These are phyloP conservation scores for Hansenula sp. DNA, from an alignment of 1,139 yeast species.

Conservation along the genomic window DNA sequence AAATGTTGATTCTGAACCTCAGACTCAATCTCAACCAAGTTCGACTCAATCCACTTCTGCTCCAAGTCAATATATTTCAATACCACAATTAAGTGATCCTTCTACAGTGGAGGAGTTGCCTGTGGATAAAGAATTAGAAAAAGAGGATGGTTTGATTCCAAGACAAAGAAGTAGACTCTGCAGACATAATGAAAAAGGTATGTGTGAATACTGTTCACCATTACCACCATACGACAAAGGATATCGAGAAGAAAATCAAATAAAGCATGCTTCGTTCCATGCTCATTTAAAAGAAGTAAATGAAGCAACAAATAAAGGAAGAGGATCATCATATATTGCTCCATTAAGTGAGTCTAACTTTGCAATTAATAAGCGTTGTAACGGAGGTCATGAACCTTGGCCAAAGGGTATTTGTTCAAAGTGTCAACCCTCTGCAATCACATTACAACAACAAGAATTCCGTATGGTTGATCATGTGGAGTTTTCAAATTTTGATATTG, in stretches of 20 bases:
- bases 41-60: no score
- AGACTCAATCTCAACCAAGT: no score
- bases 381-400: slow-evolving; percentile 86
- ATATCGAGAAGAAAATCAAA: slow-evolving; percentile 69
- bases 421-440: slow-evolving; percentile 94
- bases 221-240: slow-evolving; percentile 90
- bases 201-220: slow-evolving; percentile 98
- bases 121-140: slow-evolving; percentile 67
- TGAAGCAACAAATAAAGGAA: slow-evolving; percentile 63
- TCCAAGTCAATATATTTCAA: neutral
- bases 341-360: slow-evolving; percentile 76
- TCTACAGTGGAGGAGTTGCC: slow-evolving; percentile 39
- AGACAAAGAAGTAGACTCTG: slow-evolving; percentile 65
- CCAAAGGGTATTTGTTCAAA: slow-evolving; percentile 95
- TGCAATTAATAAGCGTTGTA: slow-evolving; percentile 58
- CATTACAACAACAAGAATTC: slow-evolving; percentile 83
- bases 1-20: slow-evolving; percentile 3
- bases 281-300: slow-evolving; percentile 73
- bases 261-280: slow-evolving; percentile 87
- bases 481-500: slow-evolving; percentile 66
- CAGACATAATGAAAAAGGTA: slow-evolving; percentile 87
- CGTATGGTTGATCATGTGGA: slow-evolving; percentile 98
- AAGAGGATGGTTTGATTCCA: slow-evolving; percentile 65
- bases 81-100: slow-evolving; percentile 2
- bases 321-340: slow-evolving; percentile 67